Base-by-base conservation (phyloP, 495 filamentous ascomycete species). In the Apodospora peruviana region DNA sequence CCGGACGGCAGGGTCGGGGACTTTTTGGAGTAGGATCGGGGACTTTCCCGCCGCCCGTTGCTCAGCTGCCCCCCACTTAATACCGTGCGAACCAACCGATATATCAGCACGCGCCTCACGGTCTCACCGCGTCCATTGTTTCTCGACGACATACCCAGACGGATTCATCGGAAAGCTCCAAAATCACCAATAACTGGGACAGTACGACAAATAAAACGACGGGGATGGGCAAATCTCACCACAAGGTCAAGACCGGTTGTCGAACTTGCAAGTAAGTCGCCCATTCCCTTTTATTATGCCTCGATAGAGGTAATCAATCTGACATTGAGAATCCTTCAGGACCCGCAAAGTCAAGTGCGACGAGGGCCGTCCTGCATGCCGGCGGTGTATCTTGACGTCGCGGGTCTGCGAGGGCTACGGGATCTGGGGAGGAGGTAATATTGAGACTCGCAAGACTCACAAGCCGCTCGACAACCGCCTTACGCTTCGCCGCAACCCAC, bases 351-450 rank as follows among this genome's bases (percentile, higher is more conserved):
- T 84, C 38, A 82, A 83, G 57, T 84, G 81, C 35, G 80, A 81
- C 45, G 81, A 84, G 57, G 60, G 59, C 14, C 65, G 69, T 23
- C 81, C 80, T n/a, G 66, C 67, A 22, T 84, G 81, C 54, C 60
- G 51, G 14, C 68, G 72, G 39, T 84, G 81, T 52, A 45, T 74
- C 43, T 75, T 69, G 5, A 77, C 77, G 9, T 75, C 79, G 32
- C 73, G 79, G 11, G 59, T 67, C 20, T 84, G 81, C 59, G 79
- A 80, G 48, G 80, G 78, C 23, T 81, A 81, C 52, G 75, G 67
- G 17, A 65, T 77, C 49, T 78, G 75, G 75, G 72, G 74, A 37
- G 71, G 73, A 10, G 73, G 69, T n/a, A 64, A 64, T 16, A 8
- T 14, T 14, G 20, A n/a, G 17, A 17, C 40, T 3, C 20, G 9